A percentile compares a stretch with the other conserved stretches of the same genome.
These are phyloP conservation scores for Phytophthora sansomeana DNA, from an alignment of 352 stramenopile genomes.

Conservation along the genomic window DNA sequence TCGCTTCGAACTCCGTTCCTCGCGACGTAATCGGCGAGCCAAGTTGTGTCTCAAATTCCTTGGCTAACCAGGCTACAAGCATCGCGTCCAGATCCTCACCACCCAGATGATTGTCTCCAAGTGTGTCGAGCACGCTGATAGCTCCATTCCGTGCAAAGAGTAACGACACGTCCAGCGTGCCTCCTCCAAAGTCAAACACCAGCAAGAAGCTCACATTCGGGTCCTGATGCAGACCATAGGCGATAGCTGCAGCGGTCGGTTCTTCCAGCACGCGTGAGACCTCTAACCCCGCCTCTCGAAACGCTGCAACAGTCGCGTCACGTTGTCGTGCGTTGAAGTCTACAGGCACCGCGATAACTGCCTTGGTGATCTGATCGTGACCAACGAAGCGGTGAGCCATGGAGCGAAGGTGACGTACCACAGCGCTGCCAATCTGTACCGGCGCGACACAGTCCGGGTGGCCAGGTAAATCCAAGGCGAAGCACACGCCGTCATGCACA, in stretches of 20 bases:
- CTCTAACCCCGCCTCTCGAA: conserved; percentile 50
- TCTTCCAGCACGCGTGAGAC: conserved; percentile 79
- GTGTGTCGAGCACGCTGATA: conserved; percentile 96
- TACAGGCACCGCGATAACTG: conserved; percentile 69
- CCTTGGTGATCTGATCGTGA: conserved; percentile 73
- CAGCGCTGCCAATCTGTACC: conserved; percentile 44
- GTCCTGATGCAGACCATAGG: conserved; percentile 95
- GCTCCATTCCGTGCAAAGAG: conserved; percentile 95
- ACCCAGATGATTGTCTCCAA: conserved; percentile 86
- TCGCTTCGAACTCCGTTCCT: conserved; percentile 28
- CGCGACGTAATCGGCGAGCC: conserved; percentile 40
- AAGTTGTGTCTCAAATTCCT: conserved; percentile 74
- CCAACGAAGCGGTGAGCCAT: conserved; percentile 65
- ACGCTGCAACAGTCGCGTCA: conserved; percentile 53
- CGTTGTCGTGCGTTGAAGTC: conserved; percentile 60
- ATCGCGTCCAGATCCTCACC: conserved; percentile 94
- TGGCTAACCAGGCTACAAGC: conserved; percentile 89
- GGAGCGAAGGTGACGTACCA: conserved; percentile 54
- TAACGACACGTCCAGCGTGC: conserved; percentile 94
- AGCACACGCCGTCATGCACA: conserved; percentile 51
- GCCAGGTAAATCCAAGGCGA: conserved; percentile 43
- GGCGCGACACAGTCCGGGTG: conserved; percentile 61
- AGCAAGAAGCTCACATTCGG: conserved; percentile 93
- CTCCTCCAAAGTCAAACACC: conserved; percentile 96
- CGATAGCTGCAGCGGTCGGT: conserved; percentile 95